phyloP scores from a whole-genome alignment of 768 basidiomycete species.

The Pulveroboletus ravenelii region DNA sequence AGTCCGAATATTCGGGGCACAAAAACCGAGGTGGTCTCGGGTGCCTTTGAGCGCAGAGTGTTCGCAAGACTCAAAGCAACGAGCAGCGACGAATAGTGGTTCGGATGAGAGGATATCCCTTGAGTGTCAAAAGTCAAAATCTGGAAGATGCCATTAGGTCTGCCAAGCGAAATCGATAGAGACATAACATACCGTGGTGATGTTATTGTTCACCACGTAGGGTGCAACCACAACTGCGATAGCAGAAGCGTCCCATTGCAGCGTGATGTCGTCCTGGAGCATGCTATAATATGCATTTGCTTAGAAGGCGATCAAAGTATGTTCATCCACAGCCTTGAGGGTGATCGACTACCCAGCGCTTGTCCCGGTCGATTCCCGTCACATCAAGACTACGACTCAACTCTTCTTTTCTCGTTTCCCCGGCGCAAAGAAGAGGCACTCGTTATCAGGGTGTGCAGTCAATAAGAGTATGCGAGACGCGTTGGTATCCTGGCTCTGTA shows the following conservation, averaged over 20 bases:
- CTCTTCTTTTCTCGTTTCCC: conserved; percentile 43
- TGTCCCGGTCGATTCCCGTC: conserved; percentile 54
- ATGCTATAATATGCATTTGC: conserved; percentile 37
- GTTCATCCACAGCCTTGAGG: conserved; percentile 46
- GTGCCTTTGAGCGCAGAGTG: conserved; percentile 27
- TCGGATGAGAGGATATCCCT: conserved; percentile 83
- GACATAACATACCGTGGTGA: conserved; percentile 50
- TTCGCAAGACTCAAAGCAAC: conserved; percentile 47
- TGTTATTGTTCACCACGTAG: conserved; percentile 55
- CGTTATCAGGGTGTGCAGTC: conserved; percentile 94
- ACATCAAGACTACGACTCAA: conserved; percentile 58
- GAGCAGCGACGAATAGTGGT: conserved; percentile 68
- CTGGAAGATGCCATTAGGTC: conserved; percentile 34
- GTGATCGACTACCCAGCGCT: conserved; percentile 61
- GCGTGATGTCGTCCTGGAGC: conserved; percentile 71
- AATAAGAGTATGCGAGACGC: conserved; percentile 50
- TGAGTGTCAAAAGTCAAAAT: conserved; percentile 78
- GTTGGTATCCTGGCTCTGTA: neutral
- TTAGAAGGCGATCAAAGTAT: conserved; percentile 7
- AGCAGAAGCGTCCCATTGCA: conserved; percentile 54
- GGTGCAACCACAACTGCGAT: conserved; percentile 56
- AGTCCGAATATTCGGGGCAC: conserved; percentile 53
- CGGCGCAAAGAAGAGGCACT: conserved; percentile 94
- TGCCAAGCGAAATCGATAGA: too few species aligned
- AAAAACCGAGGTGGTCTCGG: conserved; percentile 26